These are phyloP conservation scores for Phylloporus sp. DNA, from an alignment of 768 basidiomycete species.

Conservation along the genomic window DNA sequence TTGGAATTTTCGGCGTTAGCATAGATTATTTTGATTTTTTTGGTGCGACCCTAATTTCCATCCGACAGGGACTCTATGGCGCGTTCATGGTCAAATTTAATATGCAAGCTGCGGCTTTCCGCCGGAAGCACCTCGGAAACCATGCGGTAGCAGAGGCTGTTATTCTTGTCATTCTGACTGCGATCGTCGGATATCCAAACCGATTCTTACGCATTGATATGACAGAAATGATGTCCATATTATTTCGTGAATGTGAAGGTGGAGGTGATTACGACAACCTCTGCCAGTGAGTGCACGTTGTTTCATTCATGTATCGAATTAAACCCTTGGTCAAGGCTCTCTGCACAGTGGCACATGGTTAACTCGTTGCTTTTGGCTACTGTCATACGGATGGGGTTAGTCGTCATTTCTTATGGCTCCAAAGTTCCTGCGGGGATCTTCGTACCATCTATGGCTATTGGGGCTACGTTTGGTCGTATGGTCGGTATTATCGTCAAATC, in stretches of 20 bases:
- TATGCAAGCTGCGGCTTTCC: conserved; percentile 90
- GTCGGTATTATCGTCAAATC: conserved; percentile 95
- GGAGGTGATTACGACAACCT: conserved; percentile 87
- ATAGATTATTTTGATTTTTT: neutral
- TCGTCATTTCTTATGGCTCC: conserved; percentile 90
- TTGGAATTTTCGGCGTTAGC: conserved; percentile 91
- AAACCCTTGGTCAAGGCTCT: conserved; percentile 48
- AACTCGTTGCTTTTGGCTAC: conserved; percentile 91
- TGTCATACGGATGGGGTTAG: conserved; percentile 77
- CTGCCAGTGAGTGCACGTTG: conserved; percentile 73
- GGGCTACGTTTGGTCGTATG: conserved; percentile 96
- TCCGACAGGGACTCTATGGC: conserved; percentile 83
- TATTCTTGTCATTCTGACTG: conserved; percentile 79
- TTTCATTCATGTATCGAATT: conserved; percentile 1
- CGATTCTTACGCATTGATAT: conserved; percentile 94
- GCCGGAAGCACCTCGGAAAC: conserved; percentile 79
- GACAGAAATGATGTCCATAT: conserved; percentile 92
- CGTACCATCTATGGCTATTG: conserved; percentile 98
- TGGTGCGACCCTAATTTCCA: conserved; percentile 10
- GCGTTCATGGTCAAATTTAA: conserved; percentile 98
- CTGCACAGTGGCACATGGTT: conserved; percentile 90
- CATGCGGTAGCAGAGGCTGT: conserved; percentile 90
- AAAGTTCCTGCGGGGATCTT: conserved; percentile 98
- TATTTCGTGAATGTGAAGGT: conserved; percentile 95
- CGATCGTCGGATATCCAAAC: conserved; percentile 90